phyloP scores from a whole-genome alignment of 495 filamentous ascomycete genomes.

The Aspergillus asperescens region DNA sequence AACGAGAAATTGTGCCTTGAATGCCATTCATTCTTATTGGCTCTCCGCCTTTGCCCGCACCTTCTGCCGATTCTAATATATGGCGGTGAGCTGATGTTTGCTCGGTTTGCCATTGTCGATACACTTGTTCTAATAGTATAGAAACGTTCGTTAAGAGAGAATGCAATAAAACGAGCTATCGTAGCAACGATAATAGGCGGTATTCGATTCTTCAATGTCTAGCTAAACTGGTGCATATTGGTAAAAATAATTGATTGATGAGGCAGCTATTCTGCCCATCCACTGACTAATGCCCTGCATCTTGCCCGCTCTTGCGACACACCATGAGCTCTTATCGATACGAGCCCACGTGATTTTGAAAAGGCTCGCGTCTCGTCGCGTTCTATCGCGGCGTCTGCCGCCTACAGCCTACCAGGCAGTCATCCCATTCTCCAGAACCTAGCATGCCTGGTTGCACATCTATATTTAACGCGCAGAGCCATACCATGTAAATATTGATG shows the following conservation, averaged over 20 bases:
- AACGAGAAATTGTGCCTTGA: background rate
- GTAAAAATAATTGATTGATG: no score
- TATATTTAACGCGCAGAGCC: background rate
- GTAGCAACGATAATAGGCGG: no score
- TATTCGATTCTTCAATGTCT: no score
- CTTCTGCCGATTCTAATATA: constrained; percentile 19
- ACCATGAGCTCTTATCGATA: constrained; percentile 8
- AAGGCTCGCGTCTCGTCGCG: constrained; percentile 38
- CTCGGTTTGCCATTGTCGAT: no score
- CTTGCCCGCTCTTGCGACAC: no score
- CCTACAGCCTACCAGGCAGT: constrained; percentile 14
- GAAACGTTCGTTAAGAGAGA: no score
- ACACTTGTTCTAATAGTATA: no score
- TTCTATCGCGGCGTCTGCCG: constrained; percentile 16
- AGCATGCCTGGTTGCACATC: background rate
- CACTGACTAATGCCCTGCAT: no score
- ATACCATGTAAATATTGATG: constrained; percentile 26
- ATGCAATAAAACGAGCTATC: no score
- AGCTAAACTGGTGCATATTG: background rate
- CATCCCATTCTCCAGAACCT: background rate
- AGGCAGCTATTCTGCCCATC: no score
- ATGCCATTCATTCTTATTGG: constrained; percentile 7
- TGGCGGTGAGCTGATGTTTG: constrained; percentile 18
- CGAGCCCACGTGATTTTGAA: constrained; percentile 28
- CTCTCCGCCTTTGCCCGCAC: constrained; percentile 18